Conservation (phyloP, 768 basidiomycete species). For the Auriscalpium vulgare region DNA sequence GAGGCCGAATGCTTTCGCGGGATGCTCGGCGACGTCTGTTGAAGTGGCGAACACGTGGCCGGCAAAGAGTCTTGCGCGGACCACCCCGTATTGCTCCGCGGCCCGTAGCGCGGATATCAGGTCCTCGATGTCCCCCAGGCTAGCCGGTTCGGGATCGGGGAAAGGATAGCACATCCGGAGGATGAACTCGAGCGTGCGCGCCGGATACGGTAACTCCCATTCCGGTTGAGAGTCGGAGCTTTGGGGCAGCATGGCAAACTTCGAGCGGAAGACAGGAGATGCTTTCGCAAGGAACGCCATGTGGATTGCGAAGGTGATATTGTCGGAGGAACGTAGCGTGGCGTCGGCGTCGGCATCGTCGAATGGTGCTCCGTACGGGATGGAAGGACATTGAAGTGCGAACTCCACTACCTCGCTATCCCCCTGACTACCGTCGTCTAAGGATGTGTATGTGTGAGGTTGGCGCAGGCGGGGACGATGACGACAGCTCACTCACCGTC, state of each 20-base stretch:
- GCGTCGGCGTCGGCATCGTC: slow-evolving; percentile 11
- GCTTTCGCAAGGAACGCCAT: slow-evolving; percentile 9
- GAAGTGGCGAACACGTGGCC: neutral
- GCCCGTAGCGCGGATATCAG: neutral
- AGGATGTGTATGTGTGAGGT: neutral
- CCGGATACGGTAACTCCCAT: neutral
- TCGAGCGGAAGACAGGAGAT: slow-evolving; percentile 4
- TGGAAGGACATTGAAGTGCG: neutral
- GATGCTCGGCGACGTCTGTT: neutral
- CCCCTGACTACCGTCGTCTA: neutral
- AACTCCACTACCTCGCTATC: neutral
- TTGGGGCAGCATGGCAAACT: neutral
- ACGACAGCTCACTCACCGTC: no score
- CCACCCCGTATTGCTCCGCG: neutral
- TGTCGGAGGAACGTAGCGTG: slow-evolving; percentile 11
- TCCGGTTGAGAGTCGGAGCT: neutral
- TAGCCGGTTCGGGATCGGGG: neutral
- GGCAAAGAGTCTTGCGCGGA: neutral
- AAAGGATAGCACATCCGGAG: neutral
- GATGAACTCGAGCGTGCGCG: neutral
- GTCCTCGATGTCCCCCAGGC: neutral
- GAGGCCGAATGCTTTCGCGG: neutral
- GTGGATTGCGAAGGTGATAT: slow-evolving; percentile 10
- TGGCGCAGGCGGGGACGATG: no score
- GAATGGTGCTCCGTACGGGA: slow-evolving; percentile 1